Base-by-base conservation (phyloP, 2,329 filamentous ascomycete genomes). In the Alternaria ethzedia region DNA sequence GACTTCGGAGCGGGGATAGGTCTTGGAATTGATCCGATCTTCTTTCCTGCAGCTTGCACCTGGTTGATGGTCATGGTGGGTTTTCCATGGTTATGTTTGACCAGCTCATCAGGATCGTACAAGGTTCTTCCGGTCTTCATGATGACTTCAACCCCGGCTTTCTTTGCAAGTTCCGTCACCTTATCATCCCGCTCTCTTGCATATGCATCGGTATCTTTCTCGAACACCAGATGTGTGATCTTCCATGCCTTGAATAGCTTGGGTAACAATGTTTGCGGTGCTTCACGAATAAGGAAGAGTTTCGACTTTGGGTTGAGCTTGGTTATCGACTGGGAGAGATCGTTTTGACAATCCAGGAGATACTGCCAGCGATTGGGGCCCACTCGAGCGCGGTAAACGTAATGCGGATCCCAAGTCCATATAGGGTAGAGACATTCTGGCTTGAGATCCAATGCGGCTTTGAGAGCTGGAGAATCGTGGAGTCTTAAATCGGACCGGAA, bases 371-470 rank as follows among this genome's bases (percentile, higher is more conserved):
- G 83, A 72, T 94, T 94, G 9, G 88, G 82, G 0, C 90, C 90
- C 5, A 90, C 90, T 61, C 91, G 86, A 1, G 89, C 88, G 30
- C 86, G 86, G 75, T 93, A 93, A 25, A 94, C 90, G 75, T 94
- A 94, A 76, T 94, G 90, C 60, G 91, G 91, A 75, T 93, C 91
- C 90, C 91, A 94, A 2, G 89, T 92, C 85, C 91, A 94, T 49
- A 94, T 86, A 1, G 91, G 91, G 83, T 90, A 94, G 25, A 94
- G 82, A 20, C 86, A 87, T 56, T 86, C 86, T 2, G 91, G 90
- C 0, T 91, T 83, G 7, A 94, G 83, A 61, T 91, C 89, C 8
- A 94, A 80, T 0, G 91, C 91, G 3, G 90, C 90, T 75, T 89
- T 86, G 25, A 94, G 82, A 1, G 90, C 91, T 9, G 91, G 91